Base-by-base conservation (phyloP, 345 rosid genomes). In the Ceriops tagal region DNA sequence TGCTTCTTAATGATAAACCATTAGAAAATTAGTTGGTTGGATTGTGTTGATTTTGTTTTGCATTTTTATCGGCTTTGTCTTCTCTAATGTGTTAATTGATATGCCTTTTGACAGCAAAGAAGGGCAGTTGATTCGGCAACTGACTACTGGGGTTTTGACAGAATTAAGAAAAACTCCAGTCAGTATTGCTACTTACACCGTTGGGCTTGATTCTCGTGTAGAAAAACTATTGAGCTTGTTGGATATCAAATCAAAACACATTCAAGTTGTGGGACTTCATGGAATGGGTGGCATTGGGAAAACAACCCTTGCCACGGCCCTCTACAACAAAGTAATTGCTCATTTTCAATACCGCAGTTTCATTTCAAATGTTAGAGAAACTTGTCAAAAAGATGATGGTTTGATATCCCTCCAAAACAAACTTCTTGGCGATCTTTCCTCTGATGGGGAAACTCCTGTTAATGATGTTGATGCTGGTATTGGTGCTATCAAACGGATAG, bases 91-190 rank as follows among this genome's bases (percentile, higher is more conserved):
- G 20, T 53, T 34, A 11, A 8, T 47, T 55, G 24, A 62, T 52
- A 22, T 19, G 10, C 60, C 49, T 1, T n/a, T 16, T 65, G 39
- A 61, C 80, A 83, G 83, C 9, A 39, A 61, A 5, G 64, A 75
- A 58, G 3, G 39, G 60, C 13, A 37, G 8, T 26, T 81, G 66
- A 76, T 87, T 73, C 76, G 20, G 46, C 62, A 16, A 51, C 26
- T 91, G 58, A 84, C 80, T 65, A 75, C 77, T 53, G 80, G 71
- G 21, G 81, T 88, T 63, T 65, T 81, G 78, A 62, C 69, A 57
- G 73, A 87, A 64, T 6, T 88, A 78, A 77, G 74, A 62, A 87
- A 79, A 58, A 77, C 88, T 16, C 96, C 92, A 3, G 59, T 85
- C 52, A 80, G 58, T 34, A 82, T 87, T 8, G 86, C 86, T 35